Percentiles rank a stretch among this genome's conserved stretches.
phyloP scores from a whole-genome alignment of 768 basidiomycete genomes.

The Pleurotus djamor region DNA sequence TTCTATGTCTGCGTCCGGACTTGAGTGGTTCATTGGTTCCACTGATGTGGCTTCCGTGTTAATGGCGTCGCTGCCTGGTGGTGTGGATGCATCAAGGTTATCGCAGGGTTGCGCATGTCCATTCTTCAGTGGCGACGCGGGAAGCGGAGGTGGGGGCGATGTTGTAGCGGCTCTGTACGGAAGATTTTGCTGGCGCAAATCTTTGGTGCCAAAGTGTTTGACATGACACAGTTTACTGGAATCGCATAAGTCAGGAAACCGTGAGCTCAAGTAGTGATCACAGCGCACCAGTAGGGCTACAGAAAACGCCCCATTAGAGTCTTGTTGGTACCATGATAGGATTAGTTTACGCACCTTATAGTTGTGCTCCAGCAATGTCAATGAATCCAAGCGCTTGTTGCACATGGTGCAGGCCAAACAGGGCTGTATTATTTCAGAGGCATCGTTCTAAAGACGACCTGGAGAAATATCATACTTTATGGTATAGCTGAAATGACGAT shows the following conservation, averaged over 20 bases:
- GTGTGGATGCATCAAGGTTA: slow-evolving; percentile 1
- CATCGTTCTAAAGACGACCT: background rate
- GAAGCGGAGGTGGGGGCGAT: slow-evolving; percentile 15
- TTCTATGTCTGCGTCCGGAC: background rate
- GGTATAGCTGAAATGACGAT: slow-evolving; percentile 56
- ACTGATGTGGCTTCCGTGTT: no score
- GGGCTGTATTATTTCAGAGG: slow-evolving; percentile 38
- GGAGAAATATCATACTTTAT: slow-evolving; percentile 49
- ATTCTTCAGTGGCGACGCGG: slow-evolving; percentile 19
- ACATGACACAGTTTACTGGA: slow-evolving; percentile 80
- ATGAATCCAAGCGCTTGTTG: slow-evolving; percentile 76
- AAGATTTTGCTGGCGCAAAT: slow-evolving; percentile 71
- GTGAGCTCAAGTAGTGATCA: background rate
- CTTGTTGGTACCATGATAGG: background rate
- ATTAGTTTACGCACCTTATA: slow-evolving; percentile 56
- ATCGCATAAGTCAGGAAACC: background rate
- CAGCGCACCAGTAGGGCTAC: slow-evolving; percentile 53
- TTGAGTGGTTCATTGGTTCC: background rate
- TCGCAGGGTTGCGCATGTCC: slow-evolving; percentile 18
- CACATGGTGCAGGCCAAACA: slow-evolving; percentile 80
- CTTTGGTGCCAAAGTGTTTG: slow-evolving; percentile 75
- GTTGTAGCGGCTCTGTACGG: slow-evolving; percentile 40
- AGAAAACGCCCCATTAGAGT: background rate
- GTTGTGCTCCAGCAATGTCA: slow-evolving; percentile 79
- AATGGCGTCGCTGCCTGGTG: slow-evolving; percentile 7